Conservation (phyloP, 306 rosid species). For the Cucumis melo region DNA sequence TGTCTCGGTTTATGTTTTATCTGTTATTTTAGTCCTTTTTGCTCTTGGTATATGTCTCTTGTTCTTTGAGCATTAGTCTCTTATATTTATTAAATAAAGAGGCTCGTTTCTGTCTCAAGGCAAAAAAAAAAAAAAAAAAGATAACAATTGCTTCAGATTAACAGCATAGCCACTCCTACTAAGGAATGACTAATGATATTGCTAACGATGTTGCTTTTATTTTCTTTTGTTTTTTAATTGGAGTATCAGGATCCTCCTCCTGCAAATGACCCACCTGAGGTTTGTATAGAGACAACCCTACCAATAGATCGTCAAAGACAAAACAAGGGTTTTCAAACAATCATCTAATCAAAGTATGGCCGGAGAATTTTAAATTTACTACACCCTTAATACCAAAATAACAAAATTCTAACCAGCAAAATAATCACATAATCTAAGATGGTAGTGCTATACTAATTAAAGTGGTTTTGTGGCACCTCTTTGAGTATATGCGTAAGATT, state of each 20-base stretch:
- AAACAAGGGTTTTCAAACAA: background rate
- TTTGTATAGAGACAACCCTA: background rate
- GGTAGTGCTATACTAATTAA: background rate
- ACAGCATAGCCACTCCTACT: background rate
- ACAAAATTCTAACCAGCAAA: background rate
- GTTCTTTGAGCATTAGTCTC: no score
- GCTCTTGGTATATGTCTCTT: no score
- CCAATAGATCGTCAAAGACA: background rate
- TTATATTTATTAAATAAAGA: no score
- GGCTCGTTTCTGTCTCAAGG: no score
- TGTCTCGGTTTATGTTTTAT: no score
- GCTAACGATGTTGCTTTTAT: background rate
- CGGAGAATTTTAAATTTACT: background rate
- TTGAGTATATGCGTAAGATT: constrained; percentile 55
- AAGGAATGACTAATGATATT: background rate
- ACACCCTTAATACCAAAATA: background rate
- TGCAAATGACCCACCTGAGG: background rate
- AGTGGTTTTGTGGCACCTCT: constrained; percentile 29
- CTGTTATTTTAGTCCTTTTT: no score
- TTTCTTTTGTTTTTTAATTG: background rate
- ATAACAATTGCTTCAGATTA: background rate
- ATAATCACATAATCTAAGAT: background rate
- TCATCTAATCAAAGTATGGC: background rate
- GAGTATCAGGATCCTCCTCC: background rate
- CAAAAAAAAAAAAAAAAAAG: no score